Conservation (phyloP, 371 early-diverging fungal species). For the Rhizopus sp. region DNA sequence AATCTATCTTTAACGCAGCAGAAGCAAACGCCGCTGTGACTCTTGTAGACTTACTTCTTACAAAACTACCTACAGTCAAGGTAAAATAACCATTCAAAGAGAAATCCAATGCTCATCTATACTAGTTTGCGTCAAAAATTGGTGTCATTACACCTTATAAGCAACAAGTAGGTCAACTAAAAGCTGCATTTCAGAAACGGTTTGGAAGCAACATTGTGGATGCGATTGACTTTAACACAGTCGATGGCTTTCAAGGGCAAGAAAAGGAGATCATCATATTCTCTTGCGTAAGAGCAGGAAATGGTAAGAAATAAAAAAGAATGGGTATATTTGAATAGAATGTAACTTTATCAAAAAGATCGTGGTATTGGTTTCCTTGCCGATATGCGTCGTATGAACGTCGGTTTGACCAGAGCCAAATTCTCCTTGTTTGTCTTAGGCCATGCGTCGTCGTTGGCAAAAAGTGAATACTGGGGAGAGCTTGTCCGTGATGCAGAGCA, state of each 20-base stretch:
- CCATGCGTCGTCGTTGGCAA: constrained; percentile 59
- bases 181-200: constrained; percentile 57
- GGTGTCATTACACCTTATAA: constrained; percentile 95
- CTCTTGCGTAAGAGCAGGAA: constrained; percentile 89
- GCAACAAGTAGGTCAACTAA: constrained; percentile 77
- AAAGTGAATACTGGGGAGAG: constrained; percentile 71
- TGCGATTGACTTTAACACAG: constrained; percentile 90
- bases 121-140: constrained; percentile 72
- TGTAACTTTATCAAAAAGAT: constrained; percentile 11
- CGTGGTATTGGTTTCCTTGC: constrained; percentile 90
- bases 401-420: constrained; percentile 93
- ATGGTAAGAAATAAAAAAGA: constrained; percentile 32
- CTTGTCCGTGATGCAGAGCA: constrained; percentile 59
- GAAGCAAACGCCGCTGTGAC: constrained; percentile 80
- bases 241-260: constrained; percentile 99
- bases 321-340: background rate
- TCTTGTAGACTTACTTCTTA: constrained; percentile 67
- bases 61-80: constrained; percentile 54
- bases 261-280: constrained; percentile 97
- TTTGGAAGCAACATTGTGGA: constrained; percentile 71
- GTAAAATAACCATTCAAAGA: constrained; percentile 31
- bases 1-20: constrained; percentile 79
- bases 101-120: background rate
- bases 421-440: constrained; percentile 91
- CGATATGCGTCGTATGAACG: constrained; percentile 92